Base-by-base conservation (phyloP, 768 basidiomycete species). In the Coprinopsis sp. region DNA sequence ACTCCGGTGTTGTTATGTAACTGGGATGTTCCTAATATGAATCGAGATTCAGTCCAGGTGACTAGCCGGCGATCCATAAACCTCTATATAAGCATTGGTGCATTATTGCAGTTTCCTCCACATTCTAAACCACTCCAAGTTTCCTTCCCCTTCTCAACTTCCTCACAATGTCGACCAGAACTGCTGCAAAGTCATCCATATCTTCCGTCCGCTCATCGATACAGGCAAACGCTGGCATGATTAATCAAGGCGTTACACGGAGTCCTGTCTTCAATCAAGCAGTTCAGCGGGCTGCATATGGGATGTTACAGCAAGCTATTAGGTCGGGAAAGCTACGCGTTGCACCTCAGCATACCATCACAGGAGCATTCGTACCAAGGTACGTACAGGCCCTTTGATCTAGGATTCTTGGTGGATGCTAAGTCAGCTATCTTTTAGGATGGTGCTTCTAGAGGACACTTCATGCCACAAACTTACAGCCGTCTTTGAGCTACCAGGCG, bases 401-500 rank as follows among this genome's bases (percentile, higher is more conserved):
- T 11, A 33, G 37, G 6, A 3, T 40, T 31, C 10, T 30, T 39
- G 25, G 37, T 21, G 30, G 27, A 24, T 41, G 24, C 21, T 46
- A 49, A 28, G 23, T 38, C 34, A 19, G n/a, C 16, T 33, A 39
- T 34, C 48, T 54, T 49, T 30, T 45, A 75, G 75, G 38, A 67
- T 73, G 64, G 72, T 73, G 44, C 50, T 74, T 14, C 55, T 72
- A 13, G 68, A 74, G 38, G 66, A 74, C 43, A 64, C 66, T 6
- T 58, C 53, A 4, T 62, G 60, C 1, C 48, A 63, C 7, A 67
- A 51, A 16, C 43, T 69, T 4, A 47, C 61, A 2, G 72, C 69
- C 4, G 62, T 69, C 6, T 67, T 74, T 43, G 75, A 77, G 50
- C 52, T 77, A 12, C 75, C 75, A 27, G 75, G 73, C 14, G 64